Base-by-base conservation (phyloP, 2,329 filamentous ascomycete species). In the Bisporella sp. region DNA sequence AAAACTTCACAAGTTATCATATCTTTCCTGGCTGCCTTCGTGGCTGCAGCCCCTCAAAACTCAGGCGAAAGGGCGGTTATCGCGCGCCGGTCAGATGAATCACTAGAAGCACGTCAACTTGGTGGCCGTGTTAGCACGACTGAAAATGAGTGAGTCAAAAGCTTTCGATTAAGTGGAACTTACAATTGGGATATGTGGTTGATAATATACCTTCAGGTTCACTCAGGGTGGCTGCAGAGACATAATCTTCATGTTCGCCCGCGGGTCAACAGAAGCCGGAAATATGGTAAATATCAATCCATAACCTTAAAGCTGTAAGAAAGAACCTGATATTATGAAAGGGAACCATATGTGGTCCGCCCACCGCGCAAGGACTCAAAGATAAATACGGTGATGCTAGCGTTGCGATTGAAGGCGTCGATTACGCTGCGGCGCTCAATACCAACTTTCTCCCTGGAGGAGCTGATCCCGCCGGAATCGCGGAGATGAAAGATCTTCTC, bases 171-270 rank as follows among this genome's bases (percentile, higher is more conserved):
- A 21, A 21, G 21, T 21, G 21, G 21, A 21, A 21, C 21, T 21
- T 21, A 21, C 3, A 21, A 21, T 2, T 21, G 3, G 21, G 21
- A 21, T 21, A 2, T 21, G 21, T 21, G 3, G 21, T 37, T 37
- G n/a, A 8, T 37, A n/a, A 37, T 37, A 37, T 37, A 4, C 35
- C 2, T 2, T n/a, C 35, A 37, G 35, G n/a, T 37, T 37, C n/a
- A n/a, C n/a, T n/a, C 8, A 37, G 8, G 35, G 35, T n/a, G 35
- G 35, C 35, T 75, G 72, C 62, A 66, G 62, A 54, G 63, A 66
- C 31, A 61, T 73, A 28, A 66, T 72, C 47, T 73, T 74, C 53
- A 71, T 73, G 50, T 74, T 70, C 53, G 71, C 72, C 37, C 69
- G 72, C 51, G 72, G 70, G 32, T 72, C 71, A 6, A 71, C 69